Percentiles rank a stretch among this genome's conserved stretches.
phyloP scores from a whole-genome alignment of 495 filamentous ascomycete species.

The Podospora conica region DNA sequence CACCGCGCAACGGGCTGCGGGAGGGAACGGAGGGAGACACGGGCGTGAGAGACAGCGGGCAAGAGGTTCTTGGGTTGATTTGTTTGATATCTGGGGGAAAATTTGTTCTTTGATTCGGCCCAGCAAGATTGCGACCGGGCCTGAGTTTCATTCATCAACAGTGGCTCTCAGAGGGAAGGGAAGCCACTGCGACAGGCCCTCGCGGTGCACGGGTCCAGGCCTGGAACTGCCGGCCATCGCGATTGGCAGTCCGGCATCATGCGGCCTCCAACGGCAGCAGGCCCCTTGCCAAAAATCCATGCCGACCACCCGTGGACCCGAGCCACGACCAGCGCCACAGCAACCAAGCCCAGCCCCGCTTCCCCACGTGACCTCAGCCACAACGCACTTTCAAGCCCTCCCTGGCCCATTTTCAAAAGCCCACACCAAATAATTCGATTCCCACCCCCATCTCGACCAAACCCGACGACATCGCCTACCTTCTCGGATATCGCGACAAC shows the following conservation, averaged over 20 bases:
- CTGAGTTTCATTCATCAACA: constrained; percentile 11
- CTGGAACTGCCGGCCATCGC: not conserved
- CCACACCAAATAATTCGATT: constrained; percentile 38
- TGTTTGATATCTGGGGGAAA: constrained; percentile 2
- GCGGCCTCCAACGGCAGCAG: not conserved
- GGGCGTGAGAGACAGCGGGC: not conserved
- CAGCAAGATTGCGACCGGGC: constrained; percentile 5
- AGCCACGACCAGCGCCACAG: constrained; percentile 13
- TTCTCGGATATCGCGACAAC: constrained; percentile 40
- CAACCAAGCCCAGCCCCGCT: not conserved
- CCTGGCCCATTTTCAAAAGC: constrained; percentile 26
- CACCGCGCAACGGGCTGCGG: not conserved
- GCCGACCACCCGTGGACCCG: not conserved
- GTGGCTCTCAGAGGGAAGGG: not conserved
- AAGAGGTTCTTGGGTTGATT: not conserved
- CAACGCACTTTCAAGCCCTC: constrained; percentile 22
- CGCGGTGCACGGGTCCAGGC: not conserved
- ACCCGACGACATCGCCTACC: constrained; percentile 28
- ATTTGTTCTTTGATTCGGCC: constrained; percentile 10
- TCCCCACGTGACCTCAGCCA: constrained; percentile 30
- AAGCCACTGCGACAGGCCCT: not conserved
- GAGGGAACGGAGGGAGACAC: not conserved
- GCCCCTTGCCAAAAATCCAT: not conserved
- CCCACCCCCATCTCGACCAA: constrained; percentile 30
- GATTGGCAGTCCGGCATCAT: not conserved